Base-by-base conservation (phyloP, 75 land plant genomes). In the Picea glauca region DNA sequence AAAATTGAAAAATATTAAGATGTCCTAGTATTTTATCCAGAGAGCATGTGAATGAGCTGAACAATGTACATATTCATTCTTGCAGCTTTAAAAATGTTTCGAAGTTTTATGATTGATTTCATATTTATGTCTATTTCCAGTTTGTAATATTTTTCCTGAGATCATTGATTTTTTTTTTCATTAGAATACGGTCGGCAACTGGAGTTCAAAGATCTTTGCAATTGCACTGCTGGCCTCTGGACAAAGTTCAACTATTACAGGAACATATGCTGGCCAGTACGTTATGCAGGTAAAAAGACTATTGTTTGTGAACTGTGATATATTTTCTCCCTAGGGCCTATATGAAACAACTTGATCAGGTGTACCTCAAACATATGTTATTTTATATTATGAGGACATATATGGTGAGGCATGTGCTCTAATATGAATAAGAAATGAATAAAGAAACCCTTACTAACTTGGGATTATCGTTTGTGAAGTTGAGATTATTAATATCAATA, bases 141-240 rank as follows among this genome's bases (percentile, higher is more conserved):
- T 66, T 40, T n/a, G n/a, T 21, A 70, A 20, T 70, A 40, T 40
- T 40, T 9, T 23, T 18, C 43, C 12, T 63, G 13, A 63, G 11
- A 43, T 70, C 0, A n/a, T 70, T 70, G 8, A 38, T 18, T 74
- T 15, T 76, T 78, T 58, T 20, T 38, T 60, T 74, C 58, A 64
- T 13, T 73, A 92, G 94, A 92, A 92, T 80, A 92, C 90, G 21
- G 76, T 92, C 13, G 94, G 94, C 23, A 92, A 30, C 4, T 92
- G 92, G 94, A 92, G 94, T 80, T 92, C 94, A 31, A 92, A 86
- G 76, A 79, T 95, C 31, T 95, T 91, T 75, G 98, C 93, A 38
- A 86, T 95, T 78, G 98, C 92, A 14, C 82, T 95, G 43, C 80
- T 95, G 59, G 96, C 98, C 64, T 94, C 92, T 38, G 96, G 98